phyloP scores from a whole-genome alignment of 2,329 filamentous ascomycete genomes.

The Colletotrichum noveboracense region DNA sequence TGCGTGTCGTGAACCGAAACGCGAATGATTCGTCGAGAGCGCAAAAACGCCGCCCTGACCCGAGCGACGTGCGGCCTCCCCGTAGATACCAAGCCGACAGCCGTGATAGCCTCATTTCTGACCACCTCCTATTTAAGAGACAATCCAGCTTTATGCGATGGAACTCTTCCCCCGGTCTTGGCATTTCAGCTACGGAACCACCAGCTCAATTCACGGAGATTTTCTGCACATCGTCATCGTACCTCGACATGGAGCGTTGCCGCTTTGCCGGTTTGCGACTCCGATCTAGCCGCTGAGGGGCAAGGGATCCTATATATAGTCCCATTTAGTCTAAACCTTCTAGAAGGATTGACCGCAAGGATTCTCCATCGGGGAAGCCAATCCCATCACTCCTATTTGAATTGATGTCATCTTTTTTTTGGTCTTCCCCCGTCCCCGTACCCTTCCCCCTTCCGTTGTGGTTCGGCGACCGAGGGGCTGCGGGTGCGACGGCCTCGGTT shows the following conservation, averaged over 20 bases:
- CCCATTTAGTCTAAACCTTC: neutral
- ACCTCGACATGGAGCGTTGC: neutral
- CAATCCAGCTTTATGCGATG: neutral
- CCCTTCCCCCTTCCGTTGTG: neutral
- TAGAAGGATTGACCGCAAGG: neutral
- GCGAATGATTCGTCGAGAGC: rapidly evolving
- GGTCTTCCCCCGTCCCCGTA: neutral
- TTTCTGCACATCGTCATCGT: neutral
- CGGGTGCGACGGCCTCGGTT: neutral
- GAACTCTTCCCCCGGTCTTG: neutral
- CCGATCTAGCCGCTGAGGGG: neutral
- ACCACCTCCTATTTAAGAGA: neutral
- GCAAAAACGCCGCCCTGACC: rapidly evolving
- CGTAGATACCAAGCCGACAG: neutral
- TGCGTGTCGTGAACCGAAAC: neutral
- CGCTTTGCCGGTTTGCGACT: neutral
- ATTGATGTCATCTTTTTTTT: neutral
- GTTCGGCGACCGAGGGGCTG: neutral
- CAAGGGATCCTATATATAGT: neutral
- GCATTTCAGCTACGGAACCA: neutral
- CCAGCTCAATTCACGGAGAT: neutral
- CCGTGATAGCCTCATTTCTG: neutral
- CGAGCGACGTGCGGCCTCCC: neutral
- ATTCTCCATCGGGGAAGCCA: neutral
- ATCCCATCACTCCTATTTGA: neutral